Conservation (phyloP, 164 flowering plant genomes). For the Annona squamosa region DNA sequence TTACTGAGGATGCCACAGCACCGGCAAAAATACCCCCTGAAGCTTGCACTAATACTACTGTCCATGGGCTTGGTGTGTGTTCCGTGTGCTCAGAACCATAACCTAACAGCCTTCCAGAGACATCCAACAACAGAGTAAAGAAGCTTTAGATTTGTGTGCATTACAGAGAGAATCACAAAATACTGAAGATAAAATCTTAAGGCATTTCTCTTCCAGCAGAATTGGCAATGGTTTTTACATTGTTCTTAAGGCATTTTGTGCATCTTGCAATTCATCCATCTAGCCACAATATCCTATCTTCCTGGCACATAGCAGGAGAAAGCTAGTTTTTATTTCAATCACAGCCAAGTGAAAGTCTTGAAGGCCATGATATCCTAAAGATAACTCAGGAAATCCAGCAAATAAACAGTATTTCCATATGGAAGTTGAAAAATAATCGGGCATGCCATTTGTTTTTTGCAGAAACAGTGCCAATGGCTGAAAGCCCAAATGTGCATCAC, state of each 20-base stretch:
- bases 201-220: not conserved
- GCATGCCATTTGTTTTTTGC: too few species aligned
- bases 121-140: not conserved
- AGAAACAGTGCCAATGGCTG: too few species aligned
- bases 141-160: not conserved
- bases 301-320: not conserved
- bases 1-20: conserved; percentile 74
- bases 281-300: not conserved
- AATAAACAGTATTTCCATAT: too few species aligned
- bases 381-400: too few species aligned
- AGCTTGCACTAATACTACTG: conserved; percentile 69
- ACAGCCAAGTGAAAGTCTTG: not conserved
- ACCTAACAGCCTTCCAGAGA: conserved; percentile 43
- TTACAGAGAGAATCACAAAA: not conserved
- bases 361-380: too few species aligned
- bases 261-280: not conserved
- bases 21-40: conserved; percentile 86
- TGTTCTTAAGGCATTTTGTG: not conserved
- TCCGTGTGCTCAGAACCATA: conserved; percentile 32
- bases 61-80: conserved; percentile 39
- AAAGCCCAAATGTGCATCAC: too few species aligned
- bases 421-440: too few species aligned
- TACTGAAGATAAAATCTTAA: not conserved
- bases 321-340: not conserved
- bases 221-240: not conserved